phyloP scores from a whole-genome alignment of 2,329 filamentous ascomycete genomes.

The Pseudogymnoascus sp. region DNA sequence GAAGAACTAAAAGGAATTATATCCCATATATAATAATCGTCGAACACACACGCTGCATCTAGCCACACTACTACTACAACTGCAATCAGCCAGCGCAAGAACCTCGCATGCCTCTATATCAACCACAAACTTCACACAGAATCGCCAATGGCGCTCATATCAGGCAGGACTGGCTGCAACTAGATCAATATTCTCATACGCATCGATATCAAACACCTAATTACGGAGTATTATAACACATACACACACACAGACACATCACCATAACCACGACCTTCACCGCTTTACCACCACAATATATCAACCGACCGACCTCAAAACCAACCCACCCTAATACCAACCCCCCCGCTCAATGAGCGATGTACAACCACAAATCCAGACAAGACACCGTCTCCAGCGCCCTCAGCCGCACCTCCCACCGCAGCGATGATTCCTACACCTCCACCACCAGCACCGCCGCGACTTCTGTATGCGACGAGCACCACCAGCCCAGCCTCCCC shows the following conservation, averaged over 20 bases:
- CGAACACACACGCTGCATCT: background rate
- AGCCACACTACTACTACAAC: background rate
- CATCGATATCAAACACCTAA: background rate
- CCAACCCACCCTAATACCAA: background rate
- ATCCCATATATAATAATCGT: background rate
- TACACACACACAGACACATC: background rate
- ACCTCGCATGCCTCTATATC: background rate
- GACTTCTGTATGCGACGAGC: conserved; percentile 35
- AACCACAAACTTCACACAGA: background rate
- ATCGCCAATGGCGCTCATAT: background rate
- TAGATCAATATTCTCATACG: background rate
- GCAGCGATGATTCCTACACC: conserved; percentile 36
- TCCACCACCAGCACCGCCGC: conserved; percentile 36
- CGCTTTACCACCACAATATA: background rate
- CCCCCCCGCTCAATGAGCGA: background rate
- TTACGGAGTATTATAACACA: background rate
- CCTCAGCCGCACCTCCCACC: conserved; percentile 33
- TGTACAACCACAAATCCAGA: conserved; percentile 11
- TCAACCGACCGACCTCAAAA: background rate
- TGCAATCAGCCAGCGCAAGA: background rate
- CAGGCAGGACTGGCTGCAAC: background rate
- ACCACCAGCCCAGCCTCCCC: background rate
- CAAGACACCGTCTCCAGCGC: conserved; percentile 23
- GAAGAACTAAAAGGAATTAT: background rate
- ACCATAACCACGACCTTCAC: background rate